Base-by-base conservation (phyloP, 2,329 filamentous ascomycete species). In the Pezicula carpinea region DNA sequence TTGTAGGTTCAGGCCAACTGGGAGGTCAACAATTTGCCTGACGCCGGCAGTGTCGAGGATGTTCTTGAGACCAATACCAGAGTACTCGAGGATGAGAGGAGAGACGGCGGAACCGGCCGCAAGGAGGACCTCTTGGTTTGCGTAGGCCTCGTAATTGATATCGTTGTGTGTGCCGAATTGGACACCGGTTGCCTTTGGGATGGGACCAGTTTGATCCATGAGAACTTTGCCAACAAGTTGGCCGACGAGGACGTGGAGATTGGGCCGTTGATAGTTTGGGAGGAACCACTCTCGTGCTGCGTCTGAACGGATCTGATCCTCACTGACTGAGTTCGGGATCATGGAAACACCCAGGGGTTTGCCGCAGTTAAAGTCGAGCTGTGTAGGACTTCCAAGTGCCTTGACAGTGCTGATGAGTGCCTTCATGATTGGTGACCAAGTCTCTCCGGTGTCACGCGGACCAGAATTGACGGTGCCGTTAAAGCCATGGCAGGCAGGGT, bases 1-100 rank as follows among this genome's bases (percentile, higher is more conserved):
- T 47, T 64, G 59, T 32, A 62, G 45, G 23, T 64, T 64, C 14
- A 58, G 39, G 32, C 61, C 59, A n/a, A 64, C 60, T 1, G 61
- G 59, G 2, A 64, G 52, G 4, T 63, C 50, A 29, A 63, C 34
- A 6, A 50, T 32, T 61, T 44, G 53, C 36, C 38, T 19, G 14
- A 46, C 22, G n/a, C 45, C 45, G n/a, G 39, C 39, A 23, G 38
- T 18, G 6, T 43, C 45, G n/a, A 47, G 45, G 8, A 43, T 26
- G 15, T 19, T 15, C 45, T 43, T 43, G 3, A 34, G 32, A 15
- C 60, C 61, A 44, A 64, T 60, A 18, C 61, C 61, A 8, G 62
- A 64, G 19, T 57, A 53, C 39, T 64, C 53, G 2, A 63, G 47
- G 29, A 64, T 63, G 1, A 53, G 43, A 55, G 3, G 61, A 62